Percentiles rank a stretch among this genome's conserved stretches.
These are phyloP conservation scores for Pseudopyricularia javanii DNA, from an alignment of 2,329 filamentous ascomycete genomes.

Conservation along the genomic window DNA sequence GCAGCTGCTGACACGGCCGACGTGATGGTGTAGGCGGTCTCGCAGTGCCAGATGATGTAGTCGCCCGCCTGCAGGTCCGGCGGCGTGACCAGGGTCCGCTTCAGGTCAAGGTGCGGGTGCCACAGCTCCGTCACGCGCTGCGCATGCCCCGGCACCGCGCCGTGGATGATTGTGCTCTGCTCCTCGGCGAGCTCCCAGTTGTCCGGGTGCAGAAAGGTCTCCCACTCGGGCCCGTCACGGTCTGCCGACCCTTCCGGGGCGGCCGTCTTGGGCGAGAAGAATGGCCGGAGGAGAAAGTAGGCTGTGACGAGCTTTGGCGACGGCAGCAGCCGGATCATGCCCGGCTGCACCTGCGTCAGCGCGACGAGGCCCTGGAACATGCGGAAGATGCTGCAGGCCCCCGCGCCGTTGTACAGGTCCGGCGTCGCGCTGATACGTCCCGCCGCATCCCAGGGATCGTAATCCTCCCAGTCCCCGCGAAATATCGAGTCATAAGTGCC, in stretches of 20 bases:
- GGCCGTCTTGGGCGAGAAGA: conserved; percentile 32
- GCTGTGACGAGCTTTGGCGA: conserved; percentile 34
- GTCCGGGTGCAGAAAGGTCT: conserved; percentile 33
- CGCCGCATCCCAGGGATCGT: conserved; percentile 43
- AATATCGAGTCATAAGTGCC: conserved; percentile 43
- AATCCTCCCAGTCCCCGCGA: conserved; percentile 39
- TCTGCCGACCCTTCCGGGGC: conserved; percentile 9
- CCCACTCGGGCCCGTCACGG: conserved; percentile 30
- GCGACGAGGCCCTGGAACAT: conserved; percentile 47
- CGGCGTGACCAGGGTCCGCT: conserved; percentile 40
- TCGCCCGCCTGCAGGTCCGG: conserved; percentile 41
- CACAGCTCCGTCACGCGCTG: conserved; percentile 45
- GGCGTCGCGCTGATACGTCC: conserved; percentile 39
- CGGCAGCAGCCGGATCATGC: conserved; percentile 32
- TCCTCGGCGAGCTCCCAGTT: conserved; percentile 34
- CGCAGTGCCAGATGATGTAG: conserved; percentile 47
- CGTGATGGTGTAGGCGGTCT: conserved; percentile 43
- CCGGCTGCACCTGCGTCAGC: conserved; percentile 35
- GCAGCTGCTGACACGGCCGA: conserved; percentile 17
- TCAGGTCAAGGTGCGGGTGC: conserved; percentile 43
- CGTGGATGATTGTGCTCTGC: conserved; percentile 43
- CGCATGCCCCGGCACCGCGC: conserved; percentile 44
- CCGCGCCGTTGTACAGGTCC: conserved; percentile 45
- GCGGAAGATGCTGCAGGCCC: conserved; percentile 44
- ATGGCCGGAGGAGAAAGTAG: conserved; percentile 37